A percentile compares a stretch with the other conserved stretches of the same genome.
phyloP scores from a whole-genome alignment of 2,329 filamentous ascomycete species.

The Xylariaceae sp. region DNA sequence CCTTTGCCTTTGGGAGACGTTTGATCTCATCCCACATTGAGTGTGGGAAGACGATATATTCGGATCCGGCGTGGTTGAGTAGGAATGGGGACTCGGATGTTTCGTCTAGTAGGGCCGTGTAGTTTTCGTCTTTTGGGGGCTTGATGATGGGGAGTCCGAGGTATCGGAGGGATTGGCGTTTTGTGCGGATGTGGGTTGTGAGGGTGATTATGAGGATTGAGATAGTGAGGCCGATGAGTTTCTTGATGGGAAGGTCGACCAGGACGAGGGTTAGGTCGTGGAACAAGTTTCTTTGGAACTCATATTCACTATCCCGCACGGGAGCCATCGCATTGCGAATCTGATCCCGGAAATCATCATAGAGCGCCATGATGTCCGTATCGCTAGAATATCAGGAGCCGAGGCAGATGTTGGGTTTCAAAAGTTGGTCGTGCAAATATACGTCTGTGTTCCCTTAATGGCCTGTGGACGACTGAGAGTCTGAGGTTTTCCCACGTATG shows the following conservation, averaged over 20 bases:
- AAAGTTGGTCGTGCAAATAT: not conserved
- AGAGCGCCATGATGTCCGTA: not conserved
- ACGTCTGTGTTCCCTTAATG: not conserved
- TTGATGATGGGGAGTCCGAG: not conserved
- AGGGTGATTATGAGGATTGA: not conserved
- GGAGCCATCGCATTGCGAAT: not conserved
- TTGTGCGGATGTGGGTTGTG: not conserved
- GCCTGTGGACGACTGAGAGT: not conserved
- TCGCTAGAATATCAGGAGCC: not conserved
- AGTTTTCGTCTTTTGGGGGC: not conserved
- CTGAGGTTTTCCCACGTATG: not conserved
- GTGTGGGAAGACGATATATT: constrained; percentile 1
- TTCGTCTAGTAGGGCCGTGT: not conserved
- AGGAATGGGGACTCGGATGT: not conserved
- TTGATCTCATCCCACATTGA: constrained; percentile 14
- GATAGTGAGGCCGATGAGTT: not conserved
- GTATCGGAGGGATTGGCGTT: not conserved
- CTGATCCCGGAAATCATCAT: not conserved
- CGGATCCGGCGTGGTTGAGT: not conserved
- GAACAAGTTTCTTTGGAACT: not conserved
- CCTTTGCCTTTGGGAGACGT: constrained; percentile 8
- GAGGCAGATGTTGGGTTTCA: not conserved
- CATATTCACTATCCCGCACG: too few species aligned
- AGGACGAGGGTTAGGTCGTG: not conserved
- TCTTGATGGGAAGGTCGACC: not conserved